Base-by-base conservation (phyloP, 805 yeast genomes). In the Cyberlindnera mycetangii region DNA sequence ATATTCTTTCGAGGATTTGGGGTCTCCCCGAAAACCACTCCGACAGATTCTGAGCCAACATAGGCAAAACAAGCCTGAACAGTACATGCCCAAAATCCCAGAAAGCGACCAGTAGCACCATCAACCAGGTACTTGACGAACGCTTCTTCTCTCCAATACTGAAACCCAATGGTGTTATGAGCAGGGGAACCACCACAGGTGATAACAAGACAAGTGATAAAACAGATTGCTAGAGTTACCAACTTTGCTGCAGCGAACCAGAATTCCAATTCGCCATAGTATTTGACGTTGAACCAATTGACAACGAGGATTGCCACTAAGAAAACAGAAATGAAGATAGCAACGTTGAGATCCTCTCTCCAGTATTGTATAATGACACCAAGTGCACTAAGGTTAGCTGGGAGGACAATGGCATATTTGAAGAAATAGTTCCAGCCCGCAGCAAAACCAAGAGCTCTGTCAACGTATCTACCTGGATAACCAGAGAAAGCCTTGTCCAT, bases 181-280 rank as follows among this genome's bases (percentile, higher is more conserved):
- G 72, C 71, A 49, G 90, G 89, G 20, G 81, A 85, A 41, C 92
- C 95, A 47, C 95, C 95, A 43, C 79, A 66, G 64, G 83, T 81
- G 46, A 85, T 76, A 41, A 81, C 67, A 49, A 83, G 19, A 18
- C 24, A 33, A 12, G 25, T 18, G n/a, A 34, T 3, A 19, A 34
- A n/a, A 7, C 16, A 71, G 41, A 83, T 68, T 38, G 82, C 11
- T 7, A 50, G 65, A 82, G 79, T 83, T 72, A 53, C 76, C 17
- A 76, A 71, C 54, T 75, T 75, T 35, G 74, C 58, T 30, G 68
- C 53, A 2, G 76, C 68, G 37, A 74, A 64, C 30, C 74, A 55
- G 37, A 76, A 75, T 56, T 77, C 83, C 25, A 77, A 69, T 55
- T 77, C 83, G 45, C 81, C 81, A 56, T 71, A 77, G 10, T 73